Conservation (phyloP, 805 yeast species). For the Candida ipomoeae region DNA sequence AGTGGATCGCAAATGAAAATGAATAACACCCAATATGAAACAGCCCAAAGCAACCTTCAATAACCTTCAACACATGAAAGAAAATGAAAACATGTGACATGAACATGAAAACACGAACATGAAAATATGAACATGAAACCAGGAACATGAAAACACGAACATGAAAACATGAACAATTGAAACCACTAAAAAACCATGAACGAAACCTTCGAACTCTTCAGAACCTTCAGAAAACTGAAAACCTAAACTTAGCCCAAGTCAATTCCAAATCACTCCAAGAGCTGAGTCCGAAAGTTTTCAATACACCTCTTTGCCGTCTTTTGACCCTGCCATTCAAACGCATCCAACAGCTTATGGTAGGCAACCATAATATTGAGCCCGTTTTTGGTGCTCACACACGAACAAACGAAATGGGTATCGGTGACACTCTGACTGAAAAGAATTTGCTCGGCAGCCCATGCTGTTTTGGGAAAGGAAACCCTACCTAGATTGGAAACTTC, state of each 20-base stretch:
- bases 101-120: no score
- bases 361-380: slow-evolving; percentile 13
- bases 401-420: slow-evolving; percentile 9
- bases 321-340: not conserved
- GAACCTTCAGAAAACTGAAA: not conserved
- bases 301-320: slow-evolving; percentile 5
- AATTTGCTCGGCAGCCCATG: slow-evolving; percentile 8
- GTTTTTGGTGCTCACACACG: slow-evolving; percentile 10
- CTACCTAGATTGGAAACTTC: slow-evolving; percentile 16
- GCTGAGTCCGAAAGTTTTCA: not conserved
- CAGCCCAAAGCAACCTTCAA: no score
- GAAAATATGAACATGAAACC: no score
- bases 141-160: no score
- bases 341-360: slow-evolving; percentile 7
- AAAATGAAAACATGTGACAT: no score
- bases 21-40: no score
- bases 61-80: no score
- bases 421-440: slow-evolving; percentile 14
- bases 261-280: not conserved
- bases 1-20: no score
- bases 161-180: no score
- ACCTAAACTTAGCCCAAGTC: not conserved
- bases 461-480: not conserved
- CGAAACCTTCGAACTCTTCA: no score
- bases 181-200: no score